Base-by-base conservation (phyloP, 2,329 filamentous ascomycete species). In the Arthrobotrys conoides region DNA sequence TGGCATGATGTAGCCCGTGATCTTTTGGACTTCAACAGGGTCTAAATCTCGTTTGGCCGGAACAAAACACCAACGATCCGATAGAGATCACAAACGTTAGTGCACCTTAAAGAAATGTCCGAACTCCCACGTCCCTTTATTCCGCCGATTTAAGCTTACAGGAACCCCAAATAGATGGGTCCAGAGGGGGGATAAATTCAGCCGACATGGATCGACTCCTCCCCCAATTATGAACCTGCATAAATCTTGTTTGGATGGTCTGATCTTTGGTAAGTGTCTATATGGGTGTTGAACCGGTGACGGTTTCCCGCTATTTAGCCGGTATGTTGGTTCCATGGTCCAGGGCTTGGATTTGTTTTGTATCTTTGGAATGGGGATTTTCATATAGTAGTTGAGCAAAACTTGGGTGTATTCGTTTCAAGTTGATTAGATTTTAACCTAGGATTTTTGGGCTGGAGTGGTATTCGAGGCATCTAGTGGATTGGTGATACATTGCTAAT, bases 231-330 rank as follows among this genome's bases (percentile, higher is more conserved):
- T n/a, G 57, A 44, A 61, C 57, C 57, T 61, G 20, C 44, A 30
- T 48, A 22, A 49, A 22, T 53, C 51, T 59, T 67, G 46, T 59
- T 67, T 46, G 6, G 51, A 67, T 75, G 63, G 71, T 61, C 63
- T 75, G 71, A 67, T 75, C 71, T 67, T 51, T 75, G 71, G 71
- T 75, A 75, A 75, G 27, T 51, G 48, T 49, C n/a, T 30, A 53
- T 65, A 30, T 65, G 24, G 41, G 12, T 49, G 46, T 73, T 59
- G 48, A 27, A 36, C 70, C 61, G 51, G 36, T 49, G n/a, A 46
- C 30, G 20, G 61, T 61, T 59, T 9, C 57, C 57, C 22, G 46
- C n/a, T 59, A 75, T 75, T 75, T 75, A 75, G 64, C 71, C 71
- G 46, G 53, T 33, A 24, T 20, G 9, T 8, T 30, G 4, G 33